phyloP scores from a whole-genome alignment of 352 stramenopile genomes.

The Globisporangium barbulae region DNA sequence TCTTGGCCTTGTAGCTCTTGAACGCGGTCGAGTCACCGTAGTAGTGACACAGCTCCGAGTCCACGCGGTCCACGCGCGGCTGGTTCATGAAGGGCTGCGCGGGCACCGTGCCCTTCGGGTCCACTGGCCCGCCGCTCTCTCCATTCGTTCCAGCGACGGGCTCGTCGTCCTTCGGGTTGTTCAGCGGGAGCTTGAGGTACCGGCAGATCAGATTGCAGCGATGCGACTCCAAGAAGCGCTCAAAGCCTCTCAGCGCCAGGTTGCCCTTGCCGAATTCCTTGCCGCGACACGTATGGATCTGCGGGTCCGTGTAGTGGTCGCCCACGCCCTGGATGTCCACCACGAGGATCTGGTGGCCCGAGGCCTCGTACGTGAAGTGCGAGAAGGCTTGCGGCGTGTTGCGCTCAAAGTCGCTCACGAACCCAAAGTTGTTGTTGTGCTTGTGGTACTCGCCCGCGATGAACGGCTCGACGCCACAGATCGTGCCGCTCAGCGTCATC shows the following conservation, averaged over 20 bases:
- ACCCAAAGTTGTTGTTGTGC: conserved; percentile 85
- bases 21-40: conserved; percentile 72
- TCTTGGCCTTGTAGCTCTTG: conserved; percentile 56
- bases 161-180: conserved; percentile 57
- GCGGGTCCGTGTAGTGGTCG: conserved; percentile 95
- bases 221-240: conserved; percentile 71
- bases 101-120: conserved; percentile 61
- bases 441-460: conserved; percentile 82
- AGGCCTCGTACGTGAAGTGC: conserved; percentile 91
- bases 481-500: conserved; percentile 57
- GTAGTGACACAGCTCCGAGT: conserved; percentile 70
- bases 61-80: conserved; percentile 48
- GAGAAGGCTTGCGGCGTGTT: conserved; percentile 89
- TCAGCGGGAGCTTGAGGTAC: conserved; percentile 70
- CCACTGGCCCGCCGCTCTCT: conserved; percentile 24
- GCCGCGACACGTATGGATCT: conserved; percentile 85
- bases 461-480: conserved; percentile 76
- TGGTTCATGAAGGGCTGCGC: conserved; percentile 72
- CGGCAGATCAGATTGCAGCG: conserved; percentile 81
- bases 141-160: background rate
- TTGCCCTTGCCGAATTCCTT: conserved; percentile 87
- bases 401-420: conserved; percentile 74
- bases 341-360: conserved; percentile 89
- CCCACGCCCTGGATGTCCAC: conserved; percentile 94
- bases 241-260: conserved; percentile 59